Conservation (phyloP, 2,329 filamentous ascomycete species). For the Exophiala bonariae region DNA sequence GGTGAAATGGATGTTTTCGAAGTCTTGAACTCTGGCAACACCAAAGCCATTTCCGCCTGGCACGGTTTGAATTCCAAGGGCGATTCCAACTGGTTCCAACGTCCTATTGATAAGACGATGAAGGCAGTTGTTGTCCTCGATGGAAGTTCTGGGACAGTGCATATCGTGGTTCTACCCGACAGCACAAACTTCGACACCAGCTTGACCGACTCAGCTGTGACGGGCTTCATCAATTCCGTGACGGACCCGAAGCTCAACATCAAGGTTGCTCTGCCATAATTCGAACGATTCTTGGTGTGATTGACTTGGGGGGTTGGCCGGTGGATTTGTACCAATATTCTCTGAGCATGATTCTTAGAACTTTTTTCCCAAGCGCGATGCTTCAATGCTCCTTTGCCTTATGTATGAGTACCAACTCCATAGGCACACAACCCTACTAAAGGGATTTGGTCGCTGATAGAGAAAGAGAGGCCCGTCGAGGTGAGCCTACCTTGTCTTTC, state of each 20-base stretch:
- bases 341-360: too few species aligned
- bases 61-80: constrained; percentile 62
- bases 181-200: constrained; percentile 20
- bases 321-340: too few species aligned
- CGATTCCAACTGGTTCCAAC: constrained; percentile 69
- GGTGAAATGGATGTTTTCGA: constrained; percentile 78
- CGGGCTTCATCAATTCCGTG: constrained; percentile 15
- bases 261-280: constrained; percentile 9
- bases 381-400: too few species aligned
- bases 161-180: constrained; percentile 22
- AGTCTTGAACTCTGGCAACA: constrained; percentile 64
- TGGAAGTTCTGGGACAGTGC: constrained; percentile 17
- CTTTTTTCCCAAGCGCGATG: too few species aligned
- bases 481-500: too few species aligned
- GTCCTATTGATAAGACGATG: constrained; percentile 60
- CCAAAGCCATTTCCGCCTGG: constrained; percentile 68
- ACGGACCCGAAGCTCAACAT: constrained; percentile 12
- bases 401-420: too few species aligned
- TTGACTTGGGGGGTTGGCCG: too few species aligned
- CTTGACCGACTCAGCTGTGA: constrained; percentile 15
- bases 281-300: too few species aligned
- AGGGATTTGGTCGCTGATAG: too few species aligned
- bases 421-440: too few species aligned
- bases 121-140: constrained; percentile 66
- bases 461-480: too few species aligned